Base-by-base conservation (phyloP, 116 monocot genomes). In the Papilionanthe hybrid region DNA sequence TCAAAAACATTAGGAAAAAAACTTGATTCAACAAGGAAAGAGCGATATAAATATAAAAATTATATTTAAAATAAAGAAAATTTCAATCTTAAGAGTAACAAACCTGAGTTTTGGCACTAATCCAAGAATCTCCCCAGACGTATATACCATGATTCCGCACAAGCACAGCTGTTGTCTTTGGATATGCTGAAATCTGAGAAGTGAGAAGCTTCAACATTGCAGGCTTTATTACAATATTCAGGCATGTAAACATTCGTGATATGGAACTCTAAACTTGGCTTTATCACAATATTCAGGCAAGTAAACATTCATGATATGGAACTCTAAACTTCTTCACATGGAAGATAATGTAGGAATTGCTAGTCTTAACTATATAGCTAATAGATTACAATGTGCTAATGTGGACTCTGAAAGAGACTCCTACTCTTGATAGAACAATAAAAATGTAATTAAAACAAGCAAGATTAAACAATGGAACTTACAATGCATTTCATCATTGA, bases 61-160 rank as follows among this genome's bases (percentile, higher is more conserved):
- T 67, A 28, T 28, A 37, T 69, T 5, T 37, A 37, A 30, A 69
- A 37, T 28, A 30, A 55, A 29, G 18, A 42, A 20, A 45, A 23
- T 1, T 57, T 22, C 3, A 72, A 25, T 1, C 42, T 67, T 55
- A 69, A 42, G 41, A 83, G 77, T 55, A 48, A 86, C 56, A 87
- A 73, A 95, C 99, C 93, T 99, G 99, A 44, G 99, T 99, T 83
- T 99, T 99, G 72, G 93, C 93, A 93, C 81, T 90, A 79, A 99
- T 99, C 99, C 99, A 95, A 22, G 95, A 87, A 82, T 99, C 99
- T 81, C 99, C 99, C 99, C 99, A 95, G 7, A 99, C 83, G 84
- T 93, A 99, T 82, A 95, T 88, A 1, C 99, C 99, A 89, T 99
- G 99, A 84, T 99, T 99, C 3, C 99, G 90, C 13, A 99, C 99